A percentile compares a stretch with the other conserved stretches of the same genome.
These are phyloP conservation scores for Fusarium sp. DNA, from an alignment of 2,329 filamentous ascomycete species.

Conservation along the genomic window DNA sequence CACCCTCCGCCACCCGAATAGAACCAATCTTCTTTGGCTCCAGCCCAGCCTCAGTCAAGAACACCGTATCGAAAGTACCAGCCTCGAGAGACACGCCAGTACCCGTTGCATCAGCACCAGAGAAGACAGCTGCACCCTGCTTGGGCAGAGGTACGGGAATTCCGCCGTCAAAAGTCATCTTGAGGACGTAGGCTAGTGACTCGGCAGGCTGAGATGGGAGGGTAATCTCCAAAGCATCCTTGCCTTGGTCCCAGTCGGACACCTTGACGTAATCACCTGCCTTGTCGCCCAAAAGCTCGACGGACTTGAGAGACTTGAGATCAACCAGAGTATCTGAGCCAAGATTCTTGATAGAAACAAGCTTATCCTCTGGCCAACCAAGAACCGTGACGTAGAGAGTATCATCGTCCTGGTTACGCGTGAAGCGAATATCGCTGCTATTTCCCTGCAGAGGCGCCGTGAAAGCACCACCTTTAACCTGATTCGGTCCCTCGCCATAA, in stretches of 20 bases:
- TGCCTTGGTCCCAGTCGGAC: conserved; percentile 1
- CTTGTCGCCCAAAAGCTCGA: conserved; percentile 6
- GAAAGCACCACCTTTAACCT: conserved; percentile 17
- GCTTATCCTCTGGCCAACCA: conserved; percentile 3
- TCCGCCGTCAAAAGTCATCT: neutral
- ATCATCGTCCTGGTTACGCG: neutral
- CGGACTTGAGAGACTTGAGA: neutral
- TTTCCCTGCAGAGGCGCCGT: conserved; percentile 4
- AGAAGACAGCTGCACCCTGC: neutral
- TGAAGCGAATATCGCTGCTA: conserved; percentile 23
- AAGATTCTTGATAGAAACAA: neutral
- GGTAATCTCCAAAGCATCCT: conserved; percentile 2
- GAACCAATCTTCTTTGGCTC: neutral
- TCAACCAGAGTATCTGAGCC: neutral
- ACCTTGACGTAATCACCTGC: neutral
- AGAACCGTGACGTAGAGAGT: conserved; percentile 13
- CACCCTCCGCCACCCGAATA: neutral
- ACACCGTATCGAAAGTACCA: conserved; percentile 6
- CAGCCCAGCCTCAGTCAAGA: conserved; percentile 5
- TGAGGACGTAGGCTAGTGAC: conserved; percentile 5
- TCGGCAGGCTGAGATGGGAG: neutral
- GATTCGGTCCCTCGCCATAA: conserved; percentile 5
- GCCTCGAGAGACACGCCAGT: conserved; percentile 2
- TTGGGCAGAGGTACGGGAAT: conserved; percentile 12
- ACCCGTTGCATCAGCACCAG: neutral